These are phyloP conservation scores for Stephania japonica DNA, from an alignment of 164 flowering plant genomes.

Conservation along the genomic window DNA sequence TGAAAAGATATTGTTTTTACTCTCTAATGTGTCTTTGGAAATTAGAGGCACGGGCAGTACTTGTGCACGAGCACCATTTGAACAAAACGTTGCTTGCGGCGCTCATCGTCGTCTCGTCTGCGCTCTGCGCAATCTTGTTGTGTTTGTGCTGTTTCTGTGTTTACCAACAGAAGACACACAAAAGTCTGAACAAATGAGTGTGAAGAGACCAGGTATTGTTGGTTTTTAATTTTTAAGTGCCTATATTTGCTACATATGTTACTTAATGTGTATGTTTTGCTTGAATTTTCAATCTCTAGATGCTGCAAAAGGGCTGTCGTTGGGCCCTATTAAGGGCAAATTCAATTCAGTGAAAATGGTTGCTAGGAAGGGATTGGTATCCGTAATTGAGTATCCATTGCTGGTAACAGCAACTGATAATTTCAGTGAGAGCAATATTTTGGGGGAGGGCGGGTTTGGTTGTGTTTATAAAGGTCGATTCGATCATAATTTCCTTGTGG, in stretches of 20 bases:
- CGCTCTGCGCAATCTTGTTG: constrained; percentile 17
- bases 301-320: constrained; percentile 34
- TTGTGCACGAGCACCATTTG: constrained; percentile 13
- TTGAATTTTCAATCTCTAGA: constrained; percentile 29
- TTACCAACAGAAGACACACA: constrained; percentile 12
- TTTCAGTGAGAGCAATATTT: constrained; percentile 43
- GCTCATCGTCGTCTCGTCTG: constrained; percentile 19
- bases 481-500: constrained; percentile 44
- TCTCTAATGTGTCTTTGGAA: not conserved
- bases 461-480: constrained; percentile 71
- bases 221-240: constrained; percentile 3
- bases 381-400: constrained; percentile 49
- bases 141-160: constrained; percentile 17
- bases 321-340: constrained; percentile 39
- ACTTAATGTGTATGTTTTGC: not conserved
- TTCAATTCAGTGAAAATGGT: constrained; percentile 37
- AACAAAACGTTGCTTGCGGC: constrained; percentile 20
- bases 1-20: not conserved
- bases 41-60: constrained; percentile 9
- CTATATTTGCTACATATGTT: not conserved
- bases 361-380: constrained; percentile 45
- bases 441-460: constrained; percentile 83
- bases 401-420: constrained; percentile 63
- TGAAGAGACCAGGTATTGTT: constrained; percentile 25
- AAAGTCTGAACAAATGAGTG: constrained; percentile 16